Evolutionary conservation across 1,284 basidiomycete species (phyloP).

Genomic region (Megacollybia platyphylla): DNA sequence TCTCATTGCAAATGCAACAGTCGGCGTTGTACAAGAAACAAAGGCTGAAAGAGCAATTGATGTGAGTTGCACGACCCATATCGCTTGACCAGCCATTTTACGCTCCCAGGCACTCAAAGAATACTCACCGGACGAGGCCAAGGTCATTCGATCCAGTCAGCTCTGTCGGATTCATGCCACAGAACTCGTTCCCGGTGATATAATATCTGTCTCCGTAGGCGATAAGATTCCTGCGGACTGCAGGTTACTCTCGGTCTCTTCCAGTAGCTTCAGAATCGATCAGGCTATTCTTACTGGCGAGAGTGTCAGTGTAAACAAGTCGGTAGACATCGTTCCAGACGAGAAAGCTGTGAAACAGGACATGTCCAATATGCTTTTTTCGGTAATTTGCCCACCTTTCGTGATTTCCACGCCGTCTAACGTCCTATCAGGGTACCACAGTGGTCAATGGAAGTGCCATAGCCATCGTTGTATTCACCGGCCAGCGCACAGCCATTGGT

Average conservation of each 20-base stretch:
- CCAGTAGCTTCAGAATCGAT: conserved; percentile 86
- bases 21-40: conserved; percentile 90
- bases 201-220: conserved; percentile 81
- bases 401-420: neutral
- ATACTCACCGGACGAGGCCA: conserved; percentile 91
- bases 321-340: conserved; percentile 52
- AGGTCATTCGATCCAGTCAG: conserved; percentile 69
- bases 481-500: conserved; percentile 80
- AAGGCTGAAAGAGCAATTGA: conserved; percentile 94
- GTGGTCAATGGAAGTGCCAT: conserved; percentile 83
- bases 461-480: conserved; percentile 81
- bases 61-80: conserved; percentile 35
- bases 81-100: conserved; percentile 6
- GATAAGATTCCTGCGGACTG: conserved; percentile 94
- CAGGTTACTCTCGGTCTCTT: conserved; percentile 77
- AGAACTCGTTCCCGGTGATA: conserved; percentile 87
- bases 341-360: conserved; percentile 84
- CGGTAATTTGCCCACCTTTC: conserved; percentile 32
- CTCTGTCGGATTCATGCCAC: conserved; percentile 69
- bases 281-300: conserved; percentile 94
- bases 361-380: conserved; percentile 91
- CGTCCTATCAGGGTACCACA: conserved; percentile 63
- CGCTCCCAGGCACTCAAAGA: conserved; percentile 72
- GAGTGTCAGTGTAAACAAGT: conserved; percentile 80
- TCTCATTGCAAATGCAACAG: conserved; percentile 85